These are phyloP conservation scores for Penicillium sclerotigenum DNA, from an alignment of 2,329 filamentous ascomycete genomes.

Conservation along the genomic window DNA sequence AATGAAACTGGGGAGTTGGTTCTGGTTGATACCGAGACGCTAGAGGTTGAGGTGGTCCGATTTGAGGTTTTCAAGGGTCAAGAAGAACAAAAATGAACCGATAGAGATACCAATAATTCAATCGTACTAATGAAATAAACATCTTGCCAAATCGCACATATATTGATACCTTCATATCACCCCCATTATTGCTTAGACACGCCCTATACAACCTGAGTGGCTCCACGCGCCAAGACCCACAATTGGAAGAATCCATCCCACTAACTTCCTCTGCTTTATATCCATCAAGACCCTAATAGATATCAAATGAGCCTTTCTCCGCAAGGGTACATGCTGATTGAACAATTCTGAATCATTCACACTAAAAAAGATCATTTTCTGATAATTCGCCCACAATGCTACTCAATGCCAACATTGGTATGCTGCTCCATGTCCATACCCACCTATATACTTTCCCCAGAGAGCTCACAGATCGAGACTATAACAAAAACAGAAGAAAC, in stretches of 20 bases:
- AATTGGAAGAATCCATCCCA: conserved; percentile 12
- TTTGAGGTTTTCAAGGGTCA: conserved; percentile 45
- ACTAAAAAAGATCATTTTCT: neutral
- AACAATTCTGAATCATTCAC: neutral
- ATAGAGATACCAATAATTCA: conserved; percentile 13
- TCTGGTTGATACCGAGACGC: conserved; percentile 77
- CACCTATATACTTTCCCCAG: neutral
- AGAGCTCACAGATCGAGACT: neutral
- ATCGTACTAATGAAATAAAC: conserved; percentile 10
- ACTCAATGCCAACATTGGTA: conserved; percentile 37
- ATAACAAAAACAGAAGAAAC: neutral
- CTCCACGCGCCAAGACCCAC: conserved; percentile 19
- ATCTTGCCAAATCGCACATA: neutral
- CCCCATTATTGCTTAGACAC: neutral
- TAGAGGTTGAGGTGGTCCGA: conserved; percentile 71
- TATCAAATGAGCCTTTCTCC: neutral
- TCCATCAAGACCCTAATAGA: neutral
- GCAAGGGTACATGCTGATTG: neutral
- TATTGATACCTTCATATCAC: neutral
- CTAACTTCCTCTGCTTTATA: neutral
- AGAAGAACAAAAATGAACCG: conserved; percentile 33
- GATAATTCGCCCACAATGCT: conserved; percentile 25
- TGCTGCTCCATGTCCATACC: conserved; percentile 1
- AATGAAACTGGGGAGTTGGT: conserved; percentile 73
- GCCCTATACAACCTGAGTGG: conserved; percentile 1